Percentiles rank a stretch among this genome's conserved stretches.
Conservation (phyloP, 345 rosid species). For the Viola odorata region DNA sequence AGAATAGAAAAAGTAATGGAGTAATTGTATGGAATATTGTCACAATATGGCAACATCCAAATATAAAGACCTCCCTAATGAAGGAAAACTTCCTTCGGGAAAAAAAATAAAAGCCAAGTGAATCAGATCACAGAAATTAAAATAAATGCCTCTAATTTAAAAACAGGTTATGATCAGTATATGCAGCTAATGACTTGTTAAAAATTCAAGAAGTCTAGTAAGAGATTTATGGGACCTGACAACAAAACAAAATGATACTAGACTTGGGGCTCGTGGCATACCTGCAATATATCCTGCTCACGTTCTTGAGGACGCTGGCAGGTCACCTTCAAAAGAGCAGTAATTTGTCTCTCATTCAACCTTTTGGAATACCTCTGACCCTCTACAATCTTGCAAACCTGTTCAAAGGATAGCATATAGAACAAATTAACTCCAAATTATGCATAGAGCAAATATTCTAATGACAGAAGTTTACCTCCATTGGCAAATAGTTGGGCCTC, state of each 20-base stretch:
- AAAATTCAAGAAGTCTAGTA: not conserved
- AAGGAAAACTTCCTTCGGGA: no score
- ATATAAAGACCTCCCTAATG: no score
- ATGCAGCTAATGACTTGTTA: not conserved
- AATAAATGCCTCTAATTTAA: no score
- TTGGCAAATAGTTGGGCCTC: constrained; percentile 87
- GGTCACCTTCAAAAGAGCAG: constrained; percentile 82
- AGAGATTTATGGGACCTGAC: no score
- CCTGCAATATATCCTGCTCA: constrained; percentile 77
- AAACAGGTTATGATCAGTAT: not conserved
- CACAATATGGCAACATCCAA: no score
- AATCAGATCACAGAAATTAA: no score
- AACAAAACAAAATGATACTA: no score
- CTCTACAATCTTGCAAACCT: constrained; percentile 97
- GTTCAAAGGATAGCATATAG: constrained; percentile 7
- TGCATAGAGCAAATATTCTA: not conserved
- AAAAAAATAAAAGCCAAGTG: no score
- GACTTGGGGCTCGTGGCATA: constrained; percentile 4
- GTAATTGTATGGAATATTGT: no score
- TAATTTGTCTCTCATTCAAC: constrained; percentile 89
- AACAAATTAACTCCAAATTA: not conserved
- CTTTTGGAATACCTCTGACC: constrained; percentile 96
- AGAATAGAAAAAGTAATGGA: no score
- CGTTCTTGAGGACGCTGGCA: constrained; percentile 88
- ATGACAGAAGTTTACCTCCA: constrained; percentile 2